phyloP scores from a whole-genome alignment of 2,329 filamentous ascomycete genomes.

The Thelonectria discophora region DNA sequence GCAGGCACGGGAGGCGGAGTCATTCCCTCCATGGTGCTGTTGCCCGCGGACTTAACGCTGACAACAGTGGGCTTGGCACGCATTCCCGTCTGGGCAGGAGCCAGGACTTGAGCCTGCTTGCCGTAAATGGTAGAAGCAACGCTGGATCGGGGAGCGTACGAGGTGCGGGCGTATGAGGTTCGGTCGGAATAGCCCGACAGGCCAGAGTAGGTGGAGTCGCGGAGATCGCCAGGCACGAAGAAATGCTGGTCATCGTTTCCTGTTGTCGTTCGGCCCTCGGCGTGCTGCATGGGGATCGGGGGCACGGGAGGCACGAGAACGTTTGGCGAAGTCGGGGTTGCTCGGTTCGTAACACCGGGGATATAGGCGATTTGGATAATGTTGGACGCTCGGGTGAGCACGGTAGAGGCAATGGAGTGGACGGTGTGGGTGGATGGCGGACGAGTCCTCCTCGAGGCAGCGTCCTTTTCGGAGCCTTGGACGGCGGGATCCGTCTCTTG shows the following conservation, averaged over 20 bases:
- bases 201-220: conserved; percentile 89
- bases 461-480: conserved; percentile 58
- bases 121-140: conserved; percentile 95
- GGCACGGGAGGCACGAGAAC: conserved; percentile 91
- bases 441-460: conserved; percentile 52
- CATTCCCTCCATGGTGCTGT: conserved; percentile 59
- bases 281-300: conserved; percentile 79
- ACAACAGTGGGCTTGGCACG: conserved; percentile 91
- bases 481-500: conserved; percentile 61
- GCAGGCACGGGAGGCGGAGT: conserved; percentile 78
- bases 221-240: conserved; percentile 89
- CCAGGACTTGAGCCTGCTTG: conserved; percentile 83
- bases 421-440: conserved; percentile 86
- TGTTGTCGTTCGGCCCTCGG: conserved; percentile 55
- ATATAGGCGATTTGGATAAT: conserved; percentile 99
- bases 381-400: conserved; percentile 95
- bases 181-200: conserved; percentile 71
- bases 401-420: conserved; percentile 91
- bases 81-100: conserved; percentile 86
- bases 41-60: conserved; percentile 80
- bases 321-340: conserved; percentile 81
- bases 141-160: conserved; percentile 71
- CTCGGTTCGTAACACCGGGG: conserved; percentile 93
- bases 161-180: conserved; percentile 67
- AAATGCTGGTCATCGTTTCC: conserved; percentile 83